Evolutionary conservation across 1,284 basidiomycete genomes (phyloP).

Genomic region (Trichosporon faecale): DNA sequence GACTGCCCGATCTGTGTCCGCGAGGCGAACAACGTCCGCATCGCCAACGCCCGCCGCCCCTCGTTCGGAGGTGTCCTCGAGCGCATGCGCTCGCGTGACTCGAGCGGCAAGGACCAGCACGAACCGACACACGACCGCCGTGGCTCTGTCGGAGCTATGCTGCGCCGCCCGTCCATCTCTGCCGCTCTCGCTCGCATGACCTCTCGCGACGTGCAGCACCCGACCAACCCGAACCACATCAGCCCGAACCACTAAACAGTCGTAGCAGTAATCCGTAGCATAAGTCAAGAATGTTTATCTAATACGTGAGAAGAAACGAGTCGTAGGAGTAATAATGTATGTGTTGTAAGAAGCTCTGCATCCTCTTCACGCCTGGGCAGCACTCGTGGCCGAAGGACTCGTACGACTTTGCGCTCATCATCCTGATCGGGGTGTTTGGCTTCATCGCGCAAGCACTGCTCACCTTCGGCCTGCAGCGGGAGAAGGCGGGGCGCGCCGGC

Average conservation of each 20-base stretch:
- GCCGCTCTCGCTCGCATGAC: conserved; percentile 20
- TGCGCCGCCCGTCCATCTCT: conserved; percentile 19
- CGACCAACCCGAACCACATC: not conserved
- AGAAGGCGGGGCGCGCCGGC: conserved; percentile 51
- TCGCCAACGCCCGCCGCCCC: conserved; percentile 18
- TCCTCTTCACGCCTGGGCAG: conserved; percentile 22
- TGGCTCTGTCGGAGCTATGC: conserved; percentile 22
- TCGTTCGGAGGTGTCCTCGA: conserved; percentile 15
- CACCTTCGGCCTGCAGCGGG: conserved; percentile 50
- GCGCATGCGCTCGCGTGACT: conserved; percentile 16
- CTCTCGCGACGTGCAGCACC: conserved; percentile 15
- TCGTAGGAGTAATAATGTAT: too few species aligned
- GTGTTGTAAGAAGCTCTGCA: conserved; percentile 4
- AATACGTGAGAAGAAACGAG: too few species aligned
- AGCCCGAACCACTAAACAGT: not conserved
- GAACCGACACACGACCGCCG: conserved; percentile 11
- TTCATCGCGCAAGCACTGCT: conserved; percentile 60
- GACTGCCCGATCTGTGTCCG: conserved; percentile 27
- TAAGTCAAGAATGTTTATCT: too few species aligned
- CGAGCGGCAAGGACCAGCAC: not conserved
- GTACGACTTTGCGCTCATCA: conserved; percentile 31
- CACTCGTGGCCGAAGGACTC: conserved; percentile 20
- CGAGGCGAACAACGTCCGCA: conserved; percentile 19
- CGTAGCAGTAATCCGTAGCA: too few species aligned
- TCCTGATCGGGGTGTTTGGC: conserved; percentile 58